A percentile compares a stretch with the other conserved stretches of the same genome.
Evolutionary conservation across 441 rosid genomes (phyloP).

Genomic region (Isatis lusitanica): DNA sequence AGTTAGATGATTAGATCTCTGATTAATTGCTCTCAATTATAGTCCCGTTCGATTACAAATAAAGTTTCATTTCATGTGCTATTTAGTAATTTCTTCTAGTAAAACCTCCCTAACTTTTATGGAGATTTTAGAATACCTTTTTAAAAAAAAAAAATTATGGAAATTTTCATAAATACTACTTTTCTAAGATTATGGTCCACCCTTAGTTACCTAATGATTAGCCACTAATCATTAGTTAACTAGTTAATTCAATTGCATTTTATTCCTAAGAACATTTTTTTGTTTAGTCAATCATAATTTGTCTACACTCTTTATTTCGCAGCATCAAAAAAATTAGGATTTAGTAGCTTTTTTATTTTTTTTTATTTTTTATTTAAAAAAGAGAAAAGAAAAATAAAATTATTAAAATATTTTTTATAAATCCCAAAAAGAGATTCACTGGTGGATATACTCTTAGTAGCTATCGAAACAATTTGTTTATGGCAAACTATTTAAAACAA

Average conservation of each 20-base stretch:
- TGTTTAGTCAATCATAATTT: background rate
- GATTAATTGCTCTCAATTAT: background rate
- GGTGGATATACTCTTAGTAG: too few species aligned
- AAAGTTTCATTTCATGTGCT: conserved; percentile 1
- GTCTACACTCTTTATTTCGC: background rate
- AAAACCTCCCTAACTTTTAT: background rate
- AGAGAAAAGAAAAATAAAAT: too few species aligned
- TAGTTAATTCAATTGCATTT: background rate
- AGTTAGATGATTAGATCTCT: conserved; percentile 6
- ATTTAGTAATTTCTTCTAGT: background rate
- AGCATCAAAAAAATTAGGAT: background rate
- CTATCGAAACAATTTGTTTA: background rate
- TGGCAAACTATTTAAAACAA: background rate
- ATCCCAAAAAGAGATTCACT: too few species aligned
- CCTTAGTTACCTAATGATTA: too few species aligned
- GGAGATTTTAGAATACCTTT: background rate
- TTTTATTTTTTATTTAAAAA: too few species aligned
- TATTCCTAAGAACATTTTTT: background rate
- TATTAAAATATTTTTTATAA: too few species aligned
- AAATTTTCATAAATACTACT: background rate
- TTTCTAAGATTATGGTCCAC: background rate
- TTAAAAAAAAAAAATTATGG: background rate
- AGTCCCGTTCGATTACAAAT: background rate
- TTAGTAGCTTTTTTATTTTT: too few species aligned
- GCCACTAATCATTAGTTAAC: too few species aligned